phyloP scores from a whole-genome alignment of 495 filamentous ascomycete genomes.

The Thermochaetoides thermophila region DNA sequence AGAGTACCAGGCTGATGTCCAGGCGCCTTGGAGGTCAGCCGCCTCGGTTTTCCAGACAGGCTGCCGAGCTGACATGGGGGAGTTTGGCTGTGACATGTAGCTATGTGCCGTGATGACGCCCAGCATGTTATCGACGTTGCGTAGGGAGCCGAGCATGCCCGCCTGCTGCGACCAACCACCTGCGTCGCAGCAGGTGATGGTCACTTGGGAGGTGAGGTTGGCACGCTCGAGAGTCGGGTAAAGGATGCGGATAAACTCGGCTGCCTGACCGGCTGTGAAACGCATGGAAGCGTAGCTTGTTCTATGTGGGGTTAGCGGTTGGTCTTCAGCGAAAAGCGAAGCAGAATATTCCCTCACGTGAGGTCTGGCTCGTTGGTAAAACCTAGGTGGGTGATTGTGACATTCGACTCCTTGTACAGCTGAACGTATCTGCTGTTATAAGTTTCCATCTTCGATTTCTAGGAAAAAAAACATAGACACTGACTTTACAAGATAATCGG shows the following conservation, averaged over 20 bases:
- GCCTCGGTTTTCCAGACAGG: conserved; percentile 39
- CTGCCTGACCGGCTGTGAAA: conserved; percentile 32
- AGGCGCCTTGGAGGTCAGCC: conserved; percentile 30
- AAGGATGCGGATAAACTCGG: conserved; percentile 38
- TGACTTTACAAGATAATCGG: conserved; percentile 36
- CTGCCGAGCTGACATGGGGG: conserved; percentile 24
- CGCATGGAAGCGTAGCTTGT: conserved; percentile 30
- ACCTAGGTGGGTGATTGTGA: conserved; percentile 33
- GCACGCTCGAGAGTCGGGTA: conserved; percentile 26
- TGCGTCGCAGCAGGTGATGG: conserved; percentile 38
- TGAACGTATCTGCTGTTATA: conserved; percentile 25
- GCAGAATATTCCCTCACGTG: conserved; percentile 10
- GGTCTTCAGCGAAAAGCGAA: not conserved
- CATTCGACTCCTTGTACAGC: conserved; percentile 31
- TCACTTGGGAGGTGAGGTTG: conserved; percentile 17
- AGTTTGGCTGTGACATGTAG: conserved; percentile 27
- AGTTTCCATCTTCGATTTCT: too few relatives aligned
- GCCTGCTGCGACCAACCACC: conserved; percentile 31
- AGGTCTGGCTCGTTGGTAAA: conserved; percentile 37
- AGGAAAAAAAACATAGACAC: not conserved
- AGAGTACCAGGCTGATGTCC: conserved; percentile 33
- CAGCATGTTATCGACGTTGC: conserved; percentile 26
- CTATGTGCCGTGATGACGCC: conserved; percentile 30
- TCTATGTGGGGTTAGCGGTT: conserved; percentile 9
- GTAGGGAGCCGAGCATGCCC: conserved; percentile 27